Base-by-base conservation (phyloP, 2,329 filamentous ascomycete species). In the Tolypocladium guangdongense region DNA sequence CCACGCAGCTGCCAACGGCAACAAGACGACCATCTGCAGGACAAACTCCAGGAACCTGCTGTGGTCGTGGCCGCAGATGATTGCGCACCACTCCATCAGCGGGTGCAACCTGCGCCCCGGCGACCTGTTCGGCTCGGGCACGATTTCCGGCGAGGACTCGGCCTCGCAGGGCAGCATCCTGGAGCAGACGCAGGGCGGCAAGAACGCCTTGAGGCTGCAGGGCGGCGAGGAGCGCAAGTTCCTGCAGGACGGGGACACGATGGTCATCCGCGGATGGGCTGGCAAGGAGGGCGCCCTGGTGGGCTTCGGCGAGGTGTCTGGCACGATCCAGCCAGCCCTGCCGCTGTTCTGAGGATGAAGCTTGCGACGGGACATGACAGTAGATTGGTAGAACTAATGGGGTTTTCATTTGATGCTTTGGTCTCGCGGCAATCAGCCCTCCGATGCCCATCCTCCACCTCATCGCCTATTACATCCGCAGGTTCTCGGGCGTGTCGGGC, bases 1-100 rank as follows among this genome's bases (percentile, higher is more conserved):
- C 43, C 3, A 6, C 43, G 0, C n/a, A 71, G 67, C 68, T 3
- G 56, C 63, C 36, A 56, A 57, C 11, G 68, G 67, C 4, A 58
- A 64, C 47, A 68, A 63, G 47, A 67, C 61, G 2, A 61, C 64
- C n/a, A 62, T 73, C 14, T 64, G 59, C 18, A 62, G 59, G 45
- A 70, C 69, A 7, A 71, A 63, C 49, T 66, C 68, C 1, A 65
- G 59, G 22, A 68, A 75, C 50, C 74, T 93, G 1, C 75, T 92
- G 1, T 93, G 83, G 77, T 91, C 87, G 0, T 93, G 90, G 72
- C 79, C 86, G 0, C 89, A 93, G 65, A 91, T 92, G 87, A 73
- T 93, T 36, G 80, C 88, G 0, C 88, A 93, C 68, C 88, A 93
- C 66, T 84, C 86, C 3, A 79, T 89, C 54, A 86, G 83, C 0